Base-by-base conservation (phyloP, 306 rosid species). In the Lotus japonicus region DNA sequence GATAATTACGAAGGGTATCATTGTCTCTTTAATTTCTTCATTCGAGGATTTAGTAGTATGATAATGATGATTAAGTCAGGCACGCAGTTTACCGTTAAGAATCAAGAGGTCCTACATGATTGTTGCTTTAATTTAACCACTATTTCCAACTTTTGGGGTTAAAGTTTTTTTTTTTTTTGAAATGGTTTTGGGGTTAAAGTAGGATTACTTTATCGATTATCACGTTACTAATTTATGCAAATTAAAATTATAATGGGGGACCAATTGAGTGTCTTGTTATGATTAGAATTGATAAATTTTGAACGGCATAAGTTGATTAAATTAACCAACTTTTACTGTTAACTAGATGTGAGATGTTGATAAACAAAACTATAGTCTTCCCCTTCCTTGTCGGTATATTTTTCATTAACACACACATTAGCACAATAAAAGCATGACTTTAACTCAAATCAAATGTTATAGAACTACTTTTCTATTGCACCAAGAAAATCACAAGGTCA, bases 51-150 rank as follows among this genome's bases (percentile, higher is more conserved):
- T 36, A 16, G 56, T 21, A 26, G 2, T 2, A 5, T 65, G 16
- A 45, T 65, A 13, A 75, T 13, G 23, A 66, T 76, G 58, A 76
- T 76, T 60, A 59, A 38, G 58, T 0, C 16, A 13, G 9, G 53
- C 70, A 16, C 63, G 77, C 46, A 9, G 65, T 63, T 74, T 63
- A 48, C 26, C 1, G 65, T 74, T 70, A 56, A 2, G 18, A 53
- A 6, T 44, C n/a, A 5, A 9, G 12, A 16, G 62, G 63, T 12
- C 68, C 72, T 64, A 64, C 77, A 17, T 52, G 45, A 67, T 62
- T 8, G 75, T 70, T 74, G 36, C 64, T 63, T 19, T 1, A 21
- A 21, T 21, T 1, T 21, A 26, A 19, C 9, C 52, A 60, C 5
- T 58, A 31, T 58, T 51, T 66, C 48, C 35, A 16, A 15, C 23